Evolutionary conservation across 1,139 yeast genomes (phyloP), one percentile per base, ranked within the genome.

Genomic region (Yamadazyma pseudoaaseri): DNA sequence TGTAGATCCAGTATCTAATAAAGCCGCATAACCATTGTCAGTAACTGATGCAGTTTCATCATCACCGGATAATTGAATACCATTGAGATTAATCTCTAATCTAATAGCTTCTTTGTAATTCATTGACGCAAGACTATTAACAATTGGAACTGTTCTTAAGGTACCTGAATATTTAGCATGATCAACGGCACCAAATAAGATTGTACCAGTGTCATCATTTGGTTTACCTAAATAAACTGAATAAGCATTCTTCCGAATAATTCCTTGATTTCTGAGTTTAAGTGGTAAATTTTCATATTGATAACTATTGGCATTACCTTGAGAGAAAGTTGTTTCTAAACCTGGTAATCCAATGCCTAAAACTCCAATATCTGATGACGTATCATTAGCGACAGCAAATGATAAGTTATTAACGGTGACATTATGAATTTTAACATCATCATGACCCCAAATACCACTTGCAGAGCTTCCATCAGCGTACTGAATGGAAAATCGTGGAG

Each of bases 101-200:
- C 63, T 48, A 24, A 59, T 48, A 6, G 67, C 56, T 2, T 43
- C 34, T 3, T 31, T 27, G 39, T 48, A 58, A 5, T 58, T 56
- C 21, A n/a, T 9, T 9, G 32, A 16, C 7, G 31, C 29, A 16
- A 41, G 34, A 4, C 58, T 42, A 38, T 58, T 59, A 31, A 62
- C 48, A 16, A 62, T 59, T 2, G 62, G 60, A 11, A 62, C 54
- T 1, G 61, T 54, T 24, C 43, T 44, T 43, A 77, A 61, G 6
- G 59, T 47, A 0, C 83, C 84, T 0, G 57, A 32, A 49, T 66
- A 76, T 49, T 74, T 75, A 23, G 72, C 61, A 30, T 62, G 58
- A 52, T 79, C 85, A 9, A 77, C 60, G 4, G 79, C 85, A 6
- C 85, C 85, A 52, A 79, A 76, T 32, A 79, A 54, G 16, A 79